These are phyloP conservation scores for Thraustochytrium striatum DNA, from an alignment of 352 stramenopile genomes.

Conservation along the genomic window DNA sequence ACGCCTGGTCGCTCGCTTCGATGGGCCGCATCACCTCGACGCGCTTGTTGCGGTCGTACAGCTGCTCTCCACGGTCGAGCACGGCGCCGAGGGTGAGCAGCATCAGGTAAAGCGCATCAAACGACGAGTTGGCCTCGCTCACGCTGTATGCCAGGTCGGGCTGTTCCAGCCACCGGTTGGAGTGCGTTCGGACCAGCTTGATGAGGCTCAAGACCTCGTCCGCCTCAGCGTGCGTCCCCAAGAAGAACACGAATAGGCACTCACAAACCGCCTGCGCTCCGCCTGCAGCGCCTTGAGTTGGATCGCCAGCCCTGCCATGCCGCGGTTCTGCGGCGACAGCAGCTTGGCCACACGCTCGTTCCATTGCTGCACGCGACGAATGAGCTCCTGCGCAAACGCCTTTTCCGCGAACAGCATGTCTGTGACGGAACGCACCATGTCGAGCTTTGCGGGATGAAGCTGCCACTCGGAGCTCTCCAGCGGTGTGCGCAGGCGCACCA, in stretches of 20 bases:
- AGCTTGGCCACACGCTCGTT: neutral
- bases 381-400: neutral
- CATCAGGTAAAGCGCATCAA: neutral
- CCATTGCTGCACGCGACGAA: neutral
- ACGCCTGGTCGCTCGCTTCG: neutral
- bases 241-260: neutral
- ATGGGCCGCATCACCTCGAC: neutral
- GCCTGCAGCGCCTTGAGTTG: neutral
- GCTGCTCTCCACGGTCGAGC: conserved; percentile 6
- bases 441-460: neutral
- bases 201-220: conserved; percentile 21
- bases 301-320: neutral
- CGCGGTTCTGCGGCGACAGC: conserved; percentile 7
- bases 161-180: conserved; percentile 18
- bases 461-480: no score
- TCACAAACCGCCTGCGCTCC: conserved; percentile 1
- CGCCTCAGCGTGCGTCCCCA: neutral
- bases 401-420: conserved; percentile 3
- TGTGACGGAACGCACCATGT: neutral
- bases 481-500: neutral
- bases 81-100: neutral
- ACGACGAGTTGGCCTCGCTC: conserved; percentile 15
- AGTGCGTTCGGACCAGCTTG: neutral
- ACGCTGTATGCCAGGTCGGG: neutral
- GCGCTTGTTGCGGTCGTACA: conserved; percentile 5